Evolutionary conservation across 352 stramenopile species (phyloP).

Genomic region (Pythium pyrilobum): DNA sequence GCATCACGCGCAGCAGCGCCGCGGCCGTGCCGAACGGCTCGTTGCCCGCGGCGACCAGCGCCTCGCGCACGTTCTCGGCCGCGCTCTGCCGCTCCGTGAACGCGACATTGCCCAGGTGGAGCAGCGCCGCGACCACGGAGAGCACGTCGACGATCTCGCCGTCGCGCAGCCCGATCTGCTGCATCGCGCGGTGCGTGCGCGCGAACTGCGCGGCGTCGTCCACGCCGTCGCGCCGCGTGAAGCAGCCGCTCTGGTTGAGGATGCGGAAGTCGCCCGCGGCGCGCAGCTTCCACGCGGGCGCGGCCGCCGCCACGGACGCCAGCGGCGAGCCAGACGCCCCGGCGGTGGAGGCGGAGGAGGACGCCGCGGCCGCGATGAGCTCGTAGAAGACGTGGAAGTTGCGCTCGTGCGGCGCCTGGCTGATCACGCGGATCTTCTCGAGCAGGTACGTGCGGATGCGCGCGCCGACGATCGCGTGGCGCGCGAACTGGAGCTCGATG

Average conservation of each 20-base stretch:
- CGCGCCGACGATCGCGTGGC: slow-evolving; percentile 52
- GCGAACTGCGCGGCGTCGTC: slow-evolving; percentile 64
- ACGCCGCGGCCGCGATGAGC: slow-evolving; percentile 39
- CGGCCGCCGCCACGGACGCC: slow-evolving; percentile 4
- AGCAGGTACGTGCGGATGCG: slow-evolving; percentile 91
- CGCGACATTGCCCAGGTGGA: slow-evolving; percentile 85
- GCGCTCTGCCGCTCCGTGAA: slow-evolving; percentile 30
- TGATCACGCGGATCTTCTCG: slow-evolving; percentile 91
- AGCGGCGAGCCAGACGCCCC: not conserved
- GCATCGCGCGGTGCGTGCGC: slow-evolving; percentile 57
- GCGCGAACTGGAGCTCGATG: slow-evolving; percentile 80
- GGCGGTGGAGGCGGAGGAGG: not conserved
- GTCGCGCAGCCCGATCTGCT: slow-evolving; percentile 65
- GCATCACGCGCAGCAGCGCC: slow-evolving; percentile 51
- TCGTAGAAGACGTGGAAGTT: slow-evolving; percentile 91
- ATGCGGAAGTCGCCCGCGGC: slow-evolving; percentile 43
- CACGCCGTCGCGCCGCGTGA: slow-evolving; percentile 56
- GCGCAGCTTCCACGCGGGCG: slow-evolving; percentile 34
- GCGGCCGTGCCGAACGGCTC: slow-evolving; percentile 41
- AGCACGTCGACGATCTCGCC: slow-evolving; percentile 59
- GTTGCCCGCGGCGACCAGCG: not conserved
- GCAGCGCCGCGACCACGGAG: slow-evolving; percentile 69
- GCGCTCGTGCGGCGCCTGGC: slow-evolving; percentile 64
- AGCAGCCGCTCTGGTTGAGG: slow-evolving; percentile 70
- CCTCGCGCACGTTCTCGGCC: slow-evolving; percentile 10